Base-by-base conservation (phyloP, 805 yeast genomes). In the Yarrowia deformans region DNA sequence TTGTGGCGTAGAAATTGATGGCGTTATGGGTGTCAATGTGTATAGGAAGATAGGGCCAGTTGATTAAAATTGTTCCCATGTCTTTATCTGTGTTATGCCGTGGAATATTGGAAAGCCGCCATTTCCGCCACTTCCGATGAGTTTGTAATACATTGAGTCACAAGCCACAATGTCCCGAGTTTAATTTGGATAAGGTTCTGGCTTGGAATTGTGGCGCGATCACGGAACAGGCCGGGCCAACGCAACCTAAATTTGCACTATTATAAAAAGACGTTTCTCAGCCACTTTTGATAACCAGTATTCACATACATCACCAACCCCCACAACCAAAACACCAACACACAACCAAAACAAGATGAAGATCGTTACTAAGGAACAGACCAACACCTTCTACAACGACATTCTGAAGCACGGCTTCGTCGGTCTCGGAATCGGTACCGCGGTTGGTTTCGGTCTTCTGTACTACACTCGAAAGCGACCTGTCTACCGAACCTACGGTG, bases 361-460 rank as follows among this genome's bases (percentile, higher is more conserved):
- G 83, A 78, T 90, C 71, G 81, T 87, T 55, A 80, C 88, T 40
- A 82, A 84, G 70, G 90, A 88, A 77, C 93, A 90, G 79, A 82
- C 85, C 69, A 82, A 83, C 68, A 91, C 87, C 19, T 93, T 90
- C 78, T 82, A 83, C 74, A 80, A 83, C 72, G 86, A 86, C 70
- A 85, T 89, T 19, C 75, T 84, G 16, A 73, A 77, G 14, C 94
- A 93, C 77, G 92, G 89, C 68, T 45, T 83, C 23, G 84, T 87
- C 73, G 93, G 93, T 72, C 79, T 83, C 35, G 77, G 79, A 7
- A 76, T 83, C 10, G 97, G 97, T 69, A 75, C 85, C 0, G 78
- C 80, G 5, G 74, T 86, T n/a, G 85, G 94, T 2, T 79, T 80
- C 16, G 87, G 87, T 16, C 77, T 88, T 63, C 85, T 83, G 74